These are phyloP conservation scores for Lachancea meyersii DNA, from an alignment of 805 yeast genomes.

Conservation along the genomic window DNA sequence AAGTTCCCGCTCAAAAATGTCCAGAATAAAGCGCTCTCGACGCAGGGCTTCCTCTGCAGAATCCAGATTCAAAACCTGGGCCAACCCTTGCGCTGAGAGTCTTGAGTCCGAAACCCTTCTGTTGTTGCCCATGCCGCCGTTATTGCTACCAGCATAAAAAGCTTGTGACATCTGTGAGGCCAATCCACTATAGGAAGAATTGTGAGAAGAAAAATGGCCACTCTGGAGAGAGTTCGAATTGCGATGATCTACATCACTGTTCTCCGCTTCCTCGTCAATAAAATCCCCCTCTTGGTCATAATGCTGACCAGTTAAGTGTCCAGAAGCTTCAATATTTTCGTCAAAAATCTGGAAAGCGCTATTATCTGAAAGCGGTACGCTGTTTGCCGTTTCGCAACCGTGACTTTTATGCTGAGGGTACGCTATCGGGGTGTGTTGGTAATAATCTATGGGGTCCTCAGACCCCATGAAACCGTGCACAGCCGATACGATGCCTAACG, in stretches of 20 bases:
- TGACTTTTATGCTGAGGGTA: neutral
- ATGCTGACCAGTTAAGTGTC: neutral
- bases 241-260: conserved; percentile 1
- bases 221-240: conserved; percentile 8
- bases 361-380: too few species aligned
- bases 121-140: neutral
- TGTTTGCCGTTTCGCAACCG: neutral
- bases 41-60: conserved; percentile 49
- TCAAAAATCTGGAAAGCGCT: too few species aligned
- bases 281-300: conserved; percentile 9
- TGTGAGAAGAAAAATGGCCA: conserved; percentile 6
- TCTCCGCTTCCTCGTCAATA: conserved; percentile 10
- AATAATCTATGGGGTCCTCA: neutral
- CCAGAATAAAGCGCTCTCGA: conserved; percentile 48
- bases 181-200: conserved; percentile 7
- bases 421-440: neutral
- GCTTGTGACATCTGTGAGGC: conserved; percentile 1
- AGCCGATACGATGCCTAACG: neutral
- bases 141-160: neutral
- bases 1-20: conserved; percentile 48
- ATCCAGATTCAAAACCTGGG: conserved; percentile 44
- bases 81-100: conserved; percentile 50
- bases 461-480: neutral
- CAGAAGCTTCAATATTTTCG: neutral
- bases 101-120: conserved; percentile 44